Evolutionary conservation across 768 basidiomycete species (phyloP).

Genomic region (Trametes villosa): DNA sequence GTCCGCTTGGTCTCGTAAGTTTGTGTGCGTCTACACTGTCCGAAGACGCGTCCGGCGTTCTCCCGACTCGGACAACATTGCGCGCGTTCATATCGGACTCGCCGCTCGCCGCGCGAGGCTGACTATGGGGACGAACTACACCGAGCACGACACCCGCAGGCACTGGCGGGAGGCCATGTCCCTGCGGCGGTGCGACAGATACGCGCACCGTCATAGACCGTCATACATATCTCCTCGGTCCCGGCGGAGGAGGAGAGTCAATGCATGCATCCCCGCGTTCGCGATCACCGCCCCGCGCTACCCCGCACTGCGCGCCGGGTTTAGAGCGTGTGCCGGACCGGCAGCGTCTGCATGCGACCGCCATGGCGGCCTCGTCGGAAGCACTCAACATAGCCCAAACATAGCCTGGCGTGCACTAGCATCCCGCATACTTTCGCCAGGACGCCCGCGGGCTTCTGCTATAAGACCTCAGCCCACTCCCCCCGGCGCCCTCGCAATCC

Average conservation of each 20-base stretch:
- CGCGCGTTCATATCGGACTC: constrained; percentile 1
- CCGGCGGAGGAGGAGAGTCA: too few relatives aligned
- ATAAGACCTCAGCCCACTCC: background rate
- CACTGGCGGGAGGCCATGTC: background rate
- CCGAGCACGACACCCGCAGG: too few relatives aligned
- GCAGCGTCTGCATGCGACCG: constrained; percentile 1
- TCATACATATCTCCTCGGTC: too few relatives aligned
- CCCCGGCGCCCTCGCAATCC: background rate
- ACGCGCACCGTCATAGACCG: too few relatives aligned
- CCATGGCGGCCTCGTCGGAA: background rate
- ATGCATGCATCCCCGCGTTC: background rate
- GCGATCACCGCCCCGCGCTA: background rate
- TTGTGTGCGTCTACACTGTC: background rate
- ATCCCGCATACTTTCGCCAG: too few relatives aligned
- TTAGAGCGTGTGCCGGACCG: constrained; percentile 1
- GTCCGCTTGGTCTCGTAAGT: background rate
- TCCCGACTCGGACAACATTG: background rate
- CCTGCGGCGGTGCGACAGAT: too few relatives aligned
- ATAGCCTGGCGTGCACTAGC: constrained; percentile 12
- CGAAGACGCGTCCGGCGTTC: background rate
- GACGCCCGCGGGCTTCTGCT: constrained; percentile 14
- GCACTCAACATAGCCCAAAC: constrained; percentile 10
- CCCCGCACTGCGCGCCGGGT: constrained; percentile 1
- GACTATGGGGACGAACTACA: too few relatives aligned
- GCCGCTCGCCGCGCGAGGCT: too few relatives aligned